Conservation (phyloP, 441 rosid genomes). For the Biscutella laevigata region DNA sequence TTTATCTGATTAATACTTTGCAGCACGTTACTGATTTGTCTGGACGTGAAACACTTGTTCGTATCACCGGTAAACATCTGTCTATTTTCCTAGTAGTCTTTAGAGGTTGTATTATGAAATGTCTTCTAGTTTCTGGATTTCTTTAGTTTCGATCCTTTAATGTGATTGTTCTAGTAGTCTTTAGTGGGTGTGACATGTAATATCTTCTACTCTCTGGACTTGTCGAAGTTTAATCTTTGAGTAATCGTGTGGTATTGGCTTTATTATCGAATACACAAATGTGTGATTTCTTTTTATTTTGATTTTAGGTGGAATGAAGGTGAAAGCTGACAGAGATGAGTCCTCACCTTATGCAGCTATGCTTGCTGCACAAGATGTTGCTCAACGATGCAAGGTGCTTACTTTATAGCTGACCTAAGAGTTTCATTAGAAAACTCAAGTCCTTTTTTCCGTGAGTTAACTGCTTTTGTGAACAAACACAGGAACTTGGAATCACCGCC, state of each 20-base stretch:
- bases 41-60: slow-evolving; percentile 63
- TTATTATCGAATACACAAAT: neutral
- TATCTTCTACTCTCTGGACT: neutral
- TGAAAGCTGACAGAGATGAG: slow-evolving; percentile 61
- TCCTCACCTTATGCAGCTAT: slow-evolving; percentile 72
- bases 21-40: slow-evolving; percentile 69
- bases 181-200: neutral
- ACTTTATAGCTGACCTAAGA: neutral
- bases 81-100: too few relatives aligned
- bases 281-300: neutral
- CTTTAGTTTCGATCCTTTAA: too few relatives aligned
- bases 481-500: slow-evolving; percentile 66
- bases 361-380: slow-evolving; percentile 72
- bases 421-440: neutral
- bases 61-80: slow-evolving; percentile 57
- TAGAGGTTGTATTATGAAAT: too few relatives aligned
- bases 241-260: neutral
- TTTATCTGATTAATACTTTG: neutral
- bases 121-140: too few relatives aligned
- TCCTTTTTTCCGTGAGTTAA: neutral
- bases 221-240: neutral
- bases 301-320: slow-evolving; percentile 58
- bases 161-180: neutral
- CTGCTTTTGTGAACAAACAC: neutral
- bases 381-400: slow-evolving; percentile 57